Percentiles rank a stretch among this genome's conserved stretches.
phyloP scores from a whole-genome alignment of 495 filamentous ascomycete species.

The Pseudevernia furfuracea region DNA sequence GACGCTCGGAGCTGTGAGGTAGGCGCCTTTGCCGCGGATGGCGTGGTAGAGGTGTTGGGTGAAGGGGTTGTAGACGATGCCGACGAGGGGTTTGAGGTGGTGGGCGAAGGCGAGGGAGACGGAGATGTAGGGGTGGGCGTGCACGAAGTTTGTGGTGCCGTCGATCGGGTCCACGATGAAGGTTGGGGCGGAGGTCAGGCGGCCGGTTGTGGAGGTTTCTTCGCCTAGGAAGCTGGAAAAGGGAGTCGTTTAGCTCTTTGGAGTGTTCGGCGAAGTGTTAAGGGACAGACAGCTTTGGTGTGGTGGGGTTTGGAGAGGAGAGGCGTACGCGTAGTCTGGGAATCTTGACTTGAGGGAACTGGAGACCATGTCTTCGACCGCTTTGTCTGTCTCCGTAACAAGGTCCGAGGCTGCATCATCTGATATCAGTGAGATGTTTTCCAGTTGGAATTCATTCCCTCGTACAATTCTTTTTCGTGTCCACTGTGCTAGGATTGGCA shows the following conservation, averaged over 20 bases:
- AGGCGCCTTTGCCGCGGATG: constrained; percentile 56
- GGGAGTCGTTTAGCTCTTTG: too few species aligned
- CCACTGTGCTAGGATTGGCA: constrained; percentile 60
- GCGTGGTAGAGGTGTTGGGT: constrained; percentile 55
- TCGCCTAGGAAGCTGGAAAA: constrained; percentile 55
- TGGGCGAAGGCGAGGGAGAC: constrained; percentile 69
- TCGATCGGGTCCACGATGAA: constrained; percentile 81
- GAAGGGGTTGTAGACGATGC: constrained; percentile 74
- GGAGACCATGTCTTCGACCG: constrained; percentile 62
- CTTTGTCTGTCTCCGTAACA: constrained; percentile 74
- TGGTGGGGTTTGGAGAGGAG: too few species aligned
- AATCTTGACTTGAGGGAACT: constrained; percentile 47
- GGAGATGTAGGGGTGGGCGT: constrained; percentile 54
- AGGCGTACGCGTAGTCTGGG: constrained; percentile 51
- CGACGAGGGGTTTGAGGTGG: constrained; percentile 52
- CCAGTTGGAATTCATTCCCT: neutral
- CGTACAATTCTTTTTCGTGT: constrained; percentile 81
- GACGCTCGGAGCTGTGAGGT: constrained; percentile 34
- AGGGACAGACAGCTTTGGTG: too few species aligned
- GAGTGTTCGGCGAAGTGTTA: too few species aligned
- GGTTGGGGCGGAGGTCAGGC: constrained; percentile 55
- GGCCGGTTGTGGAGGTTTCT: constrained; percentile 64
- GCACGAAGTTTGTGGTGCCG: constrained; percentile 78
- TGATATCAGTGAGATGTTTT: neutral
- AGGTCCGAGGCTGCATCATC: constrained; percentile 55